Evolutionary conservation across 129 eudicot species (phyloP).

Genomic region (Escallonia rubra): DNA sequence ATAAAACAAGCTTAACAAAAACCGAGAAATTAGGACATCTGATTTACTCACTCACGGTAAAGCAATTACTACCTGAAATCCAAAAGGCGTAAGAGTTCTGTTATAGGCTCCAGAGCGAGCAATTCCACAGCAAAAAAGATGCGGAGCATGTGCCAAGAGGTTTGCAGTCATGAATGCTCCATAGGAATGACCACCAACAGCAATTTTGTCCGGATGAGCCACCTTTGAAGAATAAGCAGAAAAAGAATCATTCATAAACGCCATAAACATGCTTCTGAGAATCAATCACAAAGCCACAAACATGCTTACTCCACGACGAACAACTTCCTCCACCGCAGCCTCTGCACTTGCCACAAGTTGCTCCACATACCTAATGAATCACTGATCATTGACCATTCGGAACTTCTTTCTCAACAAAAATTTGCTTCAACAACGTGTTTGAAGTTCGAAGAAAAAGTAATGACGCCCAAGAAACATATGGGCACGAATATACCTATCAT

Average conservation of each 20-base stretch:
- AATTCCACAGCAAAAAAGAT: constrained; percentile 93
- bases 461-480: neutral
- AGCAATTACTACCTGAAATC: constrained; percentile 65
- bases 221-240: constrained; percentile 49
- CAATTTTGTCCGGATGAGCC: constrained; percentile 95
- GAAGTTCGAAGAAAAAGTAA: neutral
- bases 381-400: no score
- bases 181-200: constrained; percentile 97
- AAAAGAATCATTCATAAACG: neutral
- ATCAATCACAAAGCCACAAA: neutral
- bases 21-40: no score
- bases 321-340: constrained; percentile 97
- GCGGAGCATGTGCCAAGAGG: constrained; percentile 94
- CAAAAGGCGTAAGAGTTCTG: constrained; percentile 94
- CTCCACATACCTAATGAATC: constrained; percentile 67
- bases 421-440: neutral
- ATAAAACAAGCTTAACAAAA: no score
- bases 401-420: neutral
- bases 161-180: constrained; percentile 99
- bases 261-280: neutral
- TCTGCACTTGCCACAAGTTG: constrained; percentile 97
- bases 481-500: constrained; percentile 54
- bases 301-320: constrained; percentile 78
- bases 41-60: no score
- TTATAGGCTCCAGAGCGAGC: constrained; percentile 99